Evolutionary conservation across 2,329 filamentous ascomycete genomes (phyloP), one percentile per base, ranked within the genome.

Genomic region (Exophiala sideris): DNA sequence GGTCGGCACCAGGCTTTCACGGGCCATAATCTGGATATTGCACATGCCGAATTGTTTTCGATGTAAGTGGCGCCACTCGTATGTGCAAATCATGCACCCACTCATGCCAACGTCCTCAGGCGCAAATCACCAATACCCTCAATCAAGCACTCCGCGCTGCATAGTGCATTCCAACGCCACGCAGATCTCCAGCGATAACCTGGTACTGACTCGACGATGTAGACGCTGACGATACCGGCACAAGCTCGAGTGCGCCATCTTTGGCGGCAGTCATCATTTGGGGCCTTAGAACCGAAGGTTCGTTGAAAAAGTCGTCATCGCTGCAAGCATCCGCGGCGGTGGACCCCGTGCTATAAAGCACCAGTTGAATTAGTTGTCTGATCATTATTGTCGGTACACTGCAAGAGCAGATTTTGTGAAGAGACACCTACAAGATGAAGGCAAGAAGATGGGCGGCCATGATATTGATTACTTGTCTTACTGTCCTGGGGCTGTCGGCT

Each of bases 231-330:
- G 50, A 35, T 10, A 14, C 49, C n/a, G 48, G 16, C 2, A 33
- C 29, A 5, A 36, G 16, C 7, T 51, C 51, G 29, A 45, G 20
- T 12, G 35, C n/a, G 21, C 50, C 20, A 5, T 50, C 38, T 33
- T 51, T 50, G 12, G 41, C 33, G n/a, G 54, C 57, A 16, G 59
- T 58, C 33, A 55, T 62, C 44, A 60, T 40, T 24, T 33, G 56
- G 12, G 53, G 56, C 41, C 58, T 50, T 48, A 62, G 48, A 14
- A 55, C 58, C 14, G 60, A 62, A 24, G 57, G 57, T 35, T 62
- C 60, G 33, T 58, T 50, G 52, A 59, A 62, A 45, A 62, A 62
- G 33, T 56, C 55, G 36, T 57, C 52, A 18, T 62, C 58, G 14
- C 35, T 18, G 50, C 47, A 44, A 16, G 16, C 34, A 14, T 50